These are phyloP conservation scores for Eucalyptus regnans DNA, from an alignment of 345 rosid species.

Conservation along the genomic window DNA sequence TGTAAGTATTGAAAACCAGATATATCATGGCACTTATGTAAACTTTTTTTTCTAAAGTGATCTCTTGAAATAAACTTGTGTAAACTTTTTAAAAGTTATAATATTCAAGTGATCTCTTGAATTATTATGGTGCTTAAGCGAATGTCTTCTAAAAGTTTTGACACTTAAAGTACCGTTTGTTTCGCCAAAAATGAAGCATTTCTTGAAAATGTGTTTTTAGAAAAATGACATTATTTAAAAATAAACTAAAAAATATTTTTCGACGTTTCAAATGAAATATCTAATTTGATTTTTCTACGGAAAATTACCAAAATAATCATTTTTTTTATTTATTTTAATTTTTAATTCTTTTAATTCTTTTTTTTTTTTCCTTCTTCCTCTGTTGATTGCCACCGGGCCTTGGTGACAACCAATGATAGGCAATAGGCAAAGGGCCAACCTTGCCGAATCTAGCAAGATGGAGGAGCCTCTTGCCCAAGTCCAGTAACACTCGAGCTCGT, in stretches of 20 bases:
- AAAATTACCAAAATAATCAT: too few species aligned
- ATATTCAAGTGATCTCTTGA: background rate
- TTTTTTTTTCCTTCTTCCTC: background rate
- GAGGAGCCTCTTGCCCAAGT: background rate
- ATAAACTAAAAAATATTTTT: too few species aligned
- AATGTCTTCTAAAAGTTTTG: too few species aligned
- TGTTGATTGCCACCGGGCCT: rapidly evolving
- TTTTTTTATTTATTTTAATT: too few species aligned
- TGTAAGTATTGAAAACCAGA: rapidly evolving
- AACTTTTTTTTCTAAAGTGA: background rate
- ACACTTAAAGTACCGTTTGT: background rate
- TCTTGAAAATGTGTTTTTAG: background rate
- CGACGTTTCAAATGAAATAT: background rate
- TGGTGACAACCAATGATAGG: background rate
- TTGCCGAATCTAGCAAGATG: background rate
- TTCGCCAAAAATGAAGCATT: background rate
- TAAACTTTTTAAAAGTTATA: background rate
- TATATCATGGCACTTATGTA: background rate
- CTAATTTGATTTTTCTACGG: rapidly evolving
- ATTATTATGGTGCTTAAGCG: background rate
- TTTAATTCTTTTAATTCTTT: too few species aligned
- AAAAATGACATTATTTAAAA: background rate
- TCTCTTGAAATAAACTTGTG: background rate
- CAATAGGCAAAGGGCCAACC: background rate
- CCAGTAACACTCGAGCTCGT: background rate